These are phyloP conservation scores for Fusarium sp. DNA, from an alignment of 2,329 filamentous ascomycete genomes.

Conservation along the genomic window DNA sequence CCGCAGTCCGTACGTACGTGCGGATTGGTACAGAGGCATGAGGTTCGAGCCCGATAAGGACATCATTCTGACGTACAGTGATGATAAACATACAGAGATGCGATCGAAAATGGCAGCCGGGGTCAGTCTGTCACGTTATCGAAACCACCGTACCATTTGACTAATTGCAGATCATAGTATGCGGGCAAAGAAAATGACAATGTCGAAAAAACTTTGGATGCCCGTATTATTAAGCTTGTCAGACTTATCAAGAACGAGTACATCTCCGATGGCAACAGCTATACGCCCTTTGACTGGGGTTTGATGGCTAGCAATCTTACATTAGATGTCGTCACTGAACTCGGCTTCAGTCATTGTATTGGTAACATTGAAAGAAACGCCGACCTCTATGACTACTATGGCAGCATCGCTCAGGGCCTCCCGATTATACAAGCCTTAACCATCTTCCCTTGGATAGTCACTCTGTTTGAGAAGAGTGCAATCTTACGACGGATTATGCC, in stretches of 20 bases:
- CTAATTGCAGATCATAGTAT: background rate
- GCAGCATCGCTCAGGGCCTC: background rate
- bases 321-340: background rate
- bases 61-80: fast-evolving
- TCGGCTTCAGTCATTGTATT: background rate
- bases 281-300: background rate
- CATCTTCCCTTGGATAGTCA: background rate
- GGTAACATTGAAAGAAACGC: background rate
- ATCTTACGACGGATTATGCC: background rate
- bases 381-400: background rate
- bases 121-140: background rate
- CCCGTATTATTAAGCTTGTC: fast-evolving
- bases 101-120: background rate
- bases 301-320: background rate
- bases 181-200: background rate
- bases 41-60: background rate
- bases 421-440: fast-evolving
- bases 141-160: too few relatives aligned
- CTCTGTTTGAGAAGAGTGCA: fast-evolving
- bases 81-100: background rate
- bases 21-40: background rate
- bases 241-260: background rate
- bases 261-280: background rate
- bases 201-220: fast-evolving
- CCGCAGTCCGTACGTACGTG: background rate